Evolutionary conservation across 192 early-diverging fungal species (phyloP), one percentile per base, ranked within the genome.

Genomic region (Glomus cerebriforme): DNA sequence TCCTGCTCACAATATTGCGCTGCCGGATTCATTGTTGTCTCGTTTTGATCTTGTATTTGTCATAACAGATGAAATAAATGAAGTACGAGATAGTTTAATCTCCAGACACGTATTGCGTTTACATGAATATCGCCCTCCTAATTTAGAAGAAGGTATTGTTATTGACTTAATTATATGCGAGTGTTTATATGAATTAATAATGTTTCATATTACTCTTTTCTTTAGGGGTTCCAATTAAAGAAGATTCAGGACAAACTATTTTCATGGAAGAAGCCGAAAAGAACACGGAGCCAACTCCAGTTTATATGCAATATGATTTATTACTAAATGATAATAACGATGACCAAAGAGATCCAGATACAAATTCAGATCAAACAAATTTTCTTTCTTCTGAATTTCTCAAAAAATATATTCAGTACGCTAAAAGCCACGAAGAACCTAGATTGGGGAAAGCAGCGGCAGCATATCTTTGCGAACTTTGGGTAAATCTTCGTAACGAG

Each of bases 31-130:
- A 54, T 87, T 99, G 17, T 85, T 99, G 37, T 97, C 95, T 19
- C 97, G 98, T 87, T 99, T 99, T 76, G 98, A 99, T 88, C 85
- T 99, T 84, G 83, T 99, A 73, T 99, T 99, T 87, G 88, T 99
- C 15, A 95, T 99, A 22, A 91, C 95, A 27, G 98, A 99, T 83
- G 91, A 95, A 24, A 90, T 95, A 78, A 92, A 96, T 68, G 95
- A 96, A 78, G 87, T 85, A 17, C 88, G 90, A 78, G 97, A 99
- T 82, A 88, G 96, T 67, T 85, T 85, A 66, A 95, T 99, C 67
- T 94, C 97, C 1, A 92, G 96, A 45, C 98, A 99, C 76, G 93
- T 99, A 60, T 85, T 96, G 68, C 92, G 95, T 39, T 93, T 99
- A 90, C 98, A 99, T 86, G 95, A 96, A 37, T 98, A 95, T 80